phyloP scores from a whole-genome alignment of 179 eudicot genomes.

The Vitellaria paradoxa region DNA sequence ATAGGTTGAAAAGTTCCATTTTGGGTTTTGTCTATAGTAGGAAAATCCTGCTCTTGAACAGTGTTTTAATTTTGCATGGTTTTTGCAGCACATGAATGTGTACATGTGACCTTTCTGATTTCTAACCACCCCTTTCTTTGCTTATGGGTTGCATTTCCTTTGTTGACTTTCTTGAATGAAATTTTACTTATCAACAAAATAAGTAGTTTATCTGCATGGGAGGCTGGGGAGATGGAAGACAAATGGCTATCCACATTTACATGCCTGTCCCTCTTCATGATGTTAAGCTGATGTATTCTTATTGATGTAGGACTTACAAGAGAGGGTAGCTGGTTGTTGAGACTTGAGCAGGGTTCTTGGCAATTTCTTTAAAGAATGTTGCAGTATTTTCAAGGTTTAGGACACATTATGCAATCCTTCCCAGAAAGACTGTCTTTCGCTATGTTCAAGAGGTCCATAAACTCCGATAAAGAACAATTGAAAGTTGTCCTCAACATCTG shows the following conservation, averaged over 20 bases:
- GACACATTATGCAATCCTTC: neutral
- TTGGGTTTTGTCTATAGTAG: neutral
- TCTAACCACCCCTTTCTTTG: no score
- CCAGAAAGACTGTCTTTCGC: no score
- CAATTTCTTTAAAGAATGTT: neutral
- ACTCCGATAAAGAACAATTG: no score
- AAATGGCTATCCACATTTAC: neutral
- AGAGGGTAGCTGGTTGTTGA: neutral
- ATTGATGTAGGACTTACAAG: neutral
- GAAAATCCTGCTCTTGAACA: neutral
- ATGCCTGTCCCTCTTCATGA: neutral
- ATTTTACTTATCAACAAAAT: neutral
- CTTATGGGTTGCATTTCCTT: neutral
- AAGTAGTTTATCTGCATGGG: neutral
- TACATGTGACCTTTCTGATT: neutral
- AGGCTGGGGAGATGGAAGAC: conserved; percentile 3
- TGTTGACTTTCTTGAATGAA: neutral
- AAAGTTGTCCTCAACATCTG: no score
- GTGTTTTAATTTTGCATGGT: neutral
- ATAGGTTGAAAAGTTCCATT: neutral
- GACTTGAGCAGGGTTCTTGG: neutral
- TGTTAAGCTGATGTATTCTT: neutral
- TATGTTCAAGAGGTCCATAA: no score
- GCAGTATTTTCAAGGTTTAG: neutral
- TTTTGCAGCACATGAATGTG: neutral